These are phyloP conservation scores for Knufia petricola DNA, from an alignment of 2,329 filamentous ascomycete genomes.

Conservation along the genomic window DNA sequence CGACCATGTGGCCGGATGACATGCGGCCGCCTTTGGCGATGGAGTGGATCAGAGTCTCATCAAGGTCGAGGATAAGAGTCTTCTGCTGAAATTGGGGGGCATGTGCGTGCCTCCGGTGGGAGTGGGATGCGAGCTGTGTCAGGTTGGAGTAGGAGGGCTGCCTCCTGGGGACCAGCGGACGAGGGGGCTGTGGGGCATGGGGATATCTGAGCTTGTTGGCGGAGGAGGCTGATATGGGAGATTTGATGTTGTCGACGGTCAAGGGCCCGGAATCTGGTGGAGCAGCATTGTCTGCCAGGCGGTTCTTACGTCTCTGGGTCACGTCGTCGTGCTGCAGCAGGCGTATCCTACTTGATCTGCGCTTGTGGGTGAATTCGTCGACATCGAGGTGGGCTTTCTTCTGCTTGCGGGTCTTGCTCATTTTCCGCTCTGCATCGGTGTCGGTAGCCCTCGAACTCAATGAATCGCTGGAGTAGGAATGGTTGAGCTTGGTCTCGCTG, in stretches of 20 bases:
- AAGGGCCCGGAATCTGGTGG: constrained; percentile 49
- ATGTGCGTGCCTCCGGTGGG: constrained; percentile 31
- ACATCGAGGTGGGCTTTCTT: background rate
- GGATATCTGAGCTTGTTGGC: constrained; percentile 76
- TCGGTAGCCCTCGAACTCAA: constrained; percentile 15
- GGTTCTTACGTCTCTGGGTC: constrained; percentile 45
- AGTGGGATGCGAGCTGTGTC: constrained; percentile 26
- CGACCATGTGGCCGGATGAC: constrained; percentile 97
- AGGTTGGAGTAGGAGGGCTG: constrained; percentile 74
- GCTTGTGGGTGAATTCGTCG: constrained; percentile 10
- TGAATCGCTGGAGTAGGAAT: constrained; percentile 22
- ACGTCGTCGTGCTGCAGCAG: constrained; percentile 25
- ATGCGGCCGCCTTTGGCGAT: constrained; percentile 94
- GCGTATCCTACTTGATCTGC: constrained; percentile 22
- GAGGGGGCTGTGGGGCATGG: constrained; percentile 75
- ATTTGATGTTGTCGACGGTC: constrained; percentile 75
- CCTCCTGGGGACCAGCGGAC: constrained; percentile 77
- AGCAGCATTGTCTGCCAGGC: constrained; percentile 40
- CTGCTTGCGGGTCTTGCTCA: constrained; percentile 3
- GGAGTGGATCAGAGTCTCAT: constrained; percentile 96
- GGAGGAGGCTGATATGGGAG: constrained; percentile 71
- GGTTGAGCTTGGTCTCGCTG: constrained; percentile 18
- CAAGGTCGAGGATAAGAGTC: constrained; percentile 87
- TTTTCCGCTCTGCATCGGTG: constrained; percentile 18
- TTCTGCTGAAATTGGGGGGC: constrained; percentile 53